Evolutionary conservation across 345 rosid genomes (phyloP).

Genomic region (Euphorbia pulcherrima): DNA sequence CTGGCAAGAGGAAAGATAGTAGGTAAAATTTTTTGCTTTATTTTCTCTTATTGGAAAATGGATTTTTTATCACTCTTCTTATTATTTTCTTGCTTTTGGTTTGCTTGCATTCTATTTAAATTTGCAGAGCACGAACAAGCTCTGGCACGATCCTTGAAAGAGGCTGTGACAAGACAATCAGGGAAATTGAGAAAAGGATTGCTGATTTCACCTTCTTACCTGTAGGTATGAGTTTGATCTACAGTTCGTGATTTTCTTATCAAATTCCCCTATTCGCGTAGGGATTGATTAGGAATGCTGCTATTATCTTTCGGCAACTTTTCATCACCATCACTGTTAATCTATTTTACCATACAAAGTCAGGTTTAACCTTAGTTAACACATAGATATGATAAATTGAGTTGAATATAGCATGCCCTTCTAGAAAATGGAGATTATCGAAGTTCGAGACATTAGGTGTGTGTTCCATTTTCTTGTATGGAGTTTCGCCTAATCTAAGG

Average conservation of each 20-base stretch:
- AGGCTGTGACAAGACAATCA: constrained; percentile 69
- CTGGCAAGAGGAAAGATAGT: constrained; percentile 90
- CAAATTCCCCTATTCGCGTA: not conserved
- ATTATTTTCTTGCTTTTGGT: not conserved
- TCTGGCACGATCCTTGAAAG: constrained; percentile 76
- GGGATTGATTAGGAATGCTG: not conserved
- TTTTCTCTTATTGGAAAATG: not conserved
- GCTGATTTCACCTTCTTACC: constrained; percentile 88
- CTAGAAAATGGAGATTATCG: not conserved
- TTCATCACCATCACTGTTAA: not conserved
- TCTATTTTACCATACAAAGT: not conserved
- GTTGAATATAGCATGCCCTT: not conserved
- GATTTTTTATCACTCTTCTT: constrained; percentile 1
- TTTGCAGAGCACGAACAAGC: constrained; percentile 79
- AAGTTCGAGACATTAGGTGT: not conserved
- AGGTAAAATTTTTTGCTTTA: constrained; percentile 34
- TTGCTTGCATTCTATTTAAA: constrained; percentile 5
- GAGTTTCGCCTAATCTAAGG: not conserved
- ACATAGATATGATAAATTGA: not conserved
- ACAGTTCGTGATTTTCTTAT: not conserved
- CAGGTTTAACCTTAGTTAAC: no score
- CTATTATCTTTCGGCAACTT: not conserved
- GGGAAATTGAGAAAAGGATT: constrained; percentile 79
- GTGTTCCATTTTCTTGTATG: not conserved
- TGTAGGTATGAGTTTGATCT: constrained; percentile 49